phyloP scores from a whole-genome alignment of 345 rosid species.

The Citrus maxima region DNA sequence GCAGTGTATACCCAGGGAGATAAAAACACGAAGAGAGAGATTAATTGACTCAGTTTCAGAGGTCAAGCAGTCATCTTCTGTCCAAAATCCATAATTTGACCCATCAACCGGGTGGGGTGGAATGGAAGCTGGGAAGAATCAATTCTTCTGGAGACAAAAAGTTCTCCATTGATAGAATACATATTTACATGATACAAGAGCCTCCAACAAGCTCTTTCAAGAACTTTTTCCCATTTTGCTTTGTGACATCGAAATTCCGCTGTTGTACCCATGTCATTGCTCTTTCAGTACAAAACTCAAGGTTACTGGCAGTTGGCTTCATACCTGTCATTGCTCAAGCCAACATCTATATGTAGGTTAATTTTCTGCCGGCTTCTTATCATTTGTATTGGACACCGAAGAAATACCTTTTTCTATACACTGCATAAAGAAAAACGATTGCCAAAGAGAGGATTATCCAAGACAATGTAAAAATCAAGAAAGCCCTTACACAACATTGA shows the following conservation, averaged over 20 bases:
- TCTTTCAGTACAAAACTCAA: not conserved
- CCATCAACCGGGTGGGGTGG: not conserved
- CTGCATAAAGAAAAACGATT: constrained; percentile 33
- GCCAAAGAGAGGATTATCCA: not conserved
- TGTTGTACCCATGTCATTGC: not conserved
- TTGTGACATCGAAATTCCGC: not conserved
- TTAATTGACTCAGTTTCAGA: not conserved
- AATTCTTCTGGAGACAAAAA: not conserved
- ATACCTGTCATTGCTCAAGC: constrained; percentile 26
- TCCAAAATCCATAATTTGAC: not conserved
- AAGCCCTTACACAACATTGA: not conserved
- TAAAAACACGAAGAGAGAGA: not conserved
- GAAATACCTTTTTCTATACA: constrained; percentile 86
- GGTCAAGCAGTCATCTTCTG: not conserved
- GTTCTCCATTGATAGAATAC: not conserved
- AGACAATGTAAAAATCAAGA: not conserved
- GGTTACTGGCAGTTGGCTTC: constrained; percentile 2
- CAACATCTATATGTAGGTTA: constrained; percentile 21
- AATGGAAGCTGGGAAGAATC: not conserved
- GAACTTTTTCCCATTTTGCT: constrained; percentile 13
- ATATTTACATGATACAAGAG: not conserved
- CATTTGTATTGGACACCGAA: constrained; percentile 34
- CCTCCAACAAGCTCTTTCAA: not conserved
- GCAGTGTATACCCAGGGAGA: no score
- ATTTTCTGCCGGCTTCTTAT: constrained; percentile 17